Conservation (phyloP, 129 eudicot species). For the Silybum marianum region DNA sequence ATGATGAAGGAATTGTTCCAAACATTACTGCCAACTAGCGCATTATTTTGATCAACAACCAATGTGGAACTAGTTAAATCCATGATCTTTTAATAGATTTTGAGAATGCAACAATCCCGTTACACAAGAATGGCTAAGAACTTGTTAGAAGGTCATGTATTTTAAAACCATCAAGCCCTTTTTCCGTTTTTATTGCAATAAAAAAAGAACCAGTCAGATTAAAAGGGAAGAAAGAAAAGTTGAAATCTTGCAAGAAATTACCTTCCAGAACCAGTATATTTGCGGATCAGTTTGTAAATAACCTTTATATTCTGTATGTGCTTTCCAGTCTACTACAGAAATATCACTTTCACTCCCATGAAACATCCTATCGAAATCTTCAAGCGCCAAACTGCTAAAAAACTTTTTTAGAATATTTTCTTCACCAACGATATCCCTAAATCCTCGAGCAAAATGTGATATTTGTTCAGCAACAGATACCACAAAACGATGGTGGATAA, state of each 20-base stretch:
- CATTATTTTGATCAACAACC: neutral
- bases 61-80: neutral
- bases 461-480: constrained; percentile 57
- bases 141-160: neutral
- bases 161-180: neutral
- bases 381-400: constrained; percentile 52
- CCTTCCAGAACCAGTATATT: constrained; percentile 81
- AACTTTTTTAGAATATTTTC: constrained; percentile 26
- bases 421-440: constrained; percentile 40
- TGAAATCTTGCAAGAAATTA: constrained; percentile 20
- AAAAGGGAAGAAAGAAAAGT: neutral
- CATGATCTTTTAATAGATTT: neutral
- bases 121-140: neutral
- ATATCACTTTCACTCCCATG: constrained; percentile 69
- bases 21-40: neutral
- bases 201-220: neutral
- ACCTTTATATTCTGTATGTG: constrained; percentile 67
- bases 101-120: neutral
- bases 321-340: constrained; percentile 72
- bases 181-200: neutral
- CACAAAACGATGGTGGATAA: constrained; percentile 55
- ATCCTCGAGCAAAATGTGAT: constrained; percentile 51
- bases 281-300: constrained; percentile 55
- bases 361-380: constrained; percentile 76
- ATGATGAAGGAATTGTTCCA: neutral